Percentiles rank a stretch among this genome's conserved stretches.
phyloP scores from a whole-genome alignment of 2,329 filamentous ascomycete genomes.

The Colletotrichum noveboracense region DNA sequence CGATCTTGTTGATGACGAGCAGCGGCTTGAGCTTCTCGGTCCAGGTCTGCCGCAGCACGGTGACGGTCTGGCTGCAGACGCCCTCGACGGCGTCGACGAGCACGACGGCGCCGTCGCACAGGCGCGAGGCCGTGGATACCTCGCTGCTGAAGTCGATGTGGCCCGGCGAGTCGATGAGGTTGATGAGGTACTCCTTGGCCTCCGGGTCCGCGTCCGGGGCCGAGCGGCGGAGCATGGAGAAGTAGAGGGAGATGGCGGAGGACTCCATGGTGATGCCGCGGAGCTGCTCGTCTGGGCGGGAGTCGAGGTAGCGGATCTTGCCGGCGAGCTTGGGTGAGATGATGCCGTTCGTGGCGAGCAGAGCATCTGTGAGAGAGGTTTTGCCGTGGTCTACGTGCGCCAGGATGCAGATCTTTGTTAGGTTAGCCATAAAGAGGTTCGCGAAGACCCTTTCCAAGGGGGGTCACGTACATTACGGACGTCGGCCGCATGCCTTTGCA shows the following conservation, averaged over 20 bases:
- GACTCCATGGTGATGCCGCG: slow-evolving; percentile 99
- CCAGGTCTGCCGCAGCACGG: slow-evolving; percentile 93
- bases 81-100: slow-evolving; percentile 97
- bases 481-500: slow-evolving; percentile 86
- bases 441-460: slow-evolving; percentile 14
- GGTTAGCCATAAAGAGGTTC: slow-evolving; percentile 23
- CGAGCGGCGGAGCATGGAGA: slow-evolving; percentile 83
- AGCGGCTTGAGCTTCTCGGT: slow-evolving; percentile 93
- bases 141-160: slow-evolving; percentile 99
- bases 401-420: slow-evolving; percentile 82
- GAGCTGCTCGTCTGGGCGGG: slow-evolving; percentile 91
- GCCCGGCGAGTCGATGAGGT: slow-evolving; percentile 95
- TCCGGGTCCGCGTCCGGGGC: slow-evolving; percentile 71
- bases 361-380: slow-evolving; percentile 92
- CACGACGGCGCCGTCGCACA: slow-evolving; percentile 94
- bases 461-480: slow-evolving; percentile 78
- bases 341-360: slow-evolving; percentile 98
- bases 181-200: slow-evolving; percentile 91
- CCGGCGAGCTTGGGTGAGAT: slow-evolving; percentile 97
- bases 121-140: slow-evolving; percentile 90
- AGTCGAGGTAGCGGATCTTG: slow-evolving; percentile 98
- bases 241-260: slow-evolving; percentile 94
- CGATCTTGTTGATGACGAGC: slow-evolving; percentile 98
- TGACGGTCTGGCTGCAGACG: slow-evolving; percentile 98
- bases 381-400: slow-evolving; percentile 99